Evolutionary conservation across 2,329 filamentous ascomycete genomes (phyloP), one percentile per base, ranked within the genome.

Genomic region (Talaromyces sp.): DNA sequence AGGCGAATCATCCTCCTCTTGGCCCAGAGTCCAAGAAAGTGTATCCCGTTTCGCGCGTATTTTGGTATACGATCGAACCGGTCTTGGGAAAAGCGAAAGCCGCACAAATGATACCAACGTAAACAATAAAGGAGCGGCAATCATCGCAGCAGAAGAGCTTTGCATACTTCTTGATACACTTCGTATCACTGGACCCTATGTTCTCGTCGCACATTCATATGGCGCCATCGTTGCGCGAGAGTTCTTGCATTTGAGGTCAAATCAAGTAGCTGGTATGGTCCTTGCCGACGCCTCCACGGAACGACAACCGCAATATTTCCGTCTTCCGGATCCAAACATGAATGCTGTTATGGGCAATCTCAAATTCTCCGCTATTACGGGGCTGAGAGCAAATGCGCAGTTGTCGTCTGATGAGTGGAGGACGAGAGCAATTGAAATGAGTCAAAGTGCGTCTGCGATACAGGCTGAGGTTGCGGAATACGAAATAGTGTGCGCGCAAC

Each of bases 181-280:
- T 11, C 35, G 67, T 0, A 64, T 77, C 0, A 8, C 43, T 0
- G 69, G 74, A 7, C 77, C 76, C 1, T 70, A 75, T 16, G 49
- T 79, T 2, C 68, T 81, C 6, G 72, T 75, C 2, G 78, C 71
- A 1, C 79, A 81, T 66, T 79, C 77, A 11, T 81, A 78, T 60
- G 79, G 79, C 8, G 78, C 70, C 0, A 74, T 80, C 49, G 68
- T 79, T 47, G 75, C 76, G 19, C 73, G 79, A 5, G 76, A 79
- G 58, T 80, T 74, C 62, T 67, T 80, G 14, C 74, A 79, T 62
- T 65, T 75, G 0, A 69, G 72, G 35, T 64, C 69, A 0, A 68
- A 68, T 2, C 67, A 72, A 7, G 72, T 80, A 2, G 71, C 67
- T 1, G 77, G 78, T 1, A 76, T 80, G 70, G 76, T 80, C 1